Base-by-base conservation (phyloP, 1,139 yeast genomes). In the Pichia terricola region DNA sequence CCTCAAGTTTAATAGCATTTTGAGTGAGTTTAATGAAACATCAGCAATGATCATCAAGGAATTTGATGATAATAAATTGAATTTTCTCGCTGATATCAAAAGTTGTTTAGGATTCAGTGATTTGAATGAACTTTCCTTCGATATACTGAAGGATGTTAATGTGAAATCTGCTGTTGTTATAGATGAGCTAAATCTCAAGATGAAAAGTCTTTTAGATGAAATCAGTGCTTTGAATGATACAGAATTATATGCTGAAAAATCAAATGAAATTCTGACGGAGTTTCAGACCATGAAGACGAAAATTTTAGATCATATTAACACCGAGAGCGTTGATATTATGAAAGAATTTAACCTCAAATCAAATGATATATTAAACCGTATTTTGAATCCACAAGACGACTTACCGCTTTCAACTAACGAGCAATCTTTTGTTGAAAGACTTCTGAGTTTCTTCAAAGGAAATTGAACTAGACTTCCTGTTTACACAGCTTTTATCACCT, bases 291-390 rank as follows among this genome's bases (percentile, higher is more conserved):
- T 7, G 7, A 34, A 34, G 25, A 7, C 25, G n/a, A 7, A 34
- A 34, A 34, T 50, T n/a, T 11, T 42, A 9, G 26, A 40, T n/a
- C 53, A 48, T 11, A 46, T 53, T 26, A 40, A 42, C n/a, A 66
- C 55, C 25, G 68, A 63, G 48, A 68, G 72, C 2, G 48, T 55
- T 9, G 61, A 56, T 2, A 70, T 68, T 8, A 59, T 70, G 43
- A 56, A 55, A 22, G 73, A 67, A 50, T 72, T 70, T 5, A 55
- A 64, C 34, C 66, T 63, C 4, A 38, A 22, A n/a, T 27, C 38
- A 11, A 7, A 5, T 10, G 28, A 35, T 11, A 22, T 35, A n/a
- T n/a, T 35, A 25, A 35, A 26, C 26, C 26, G 11, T 2, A 11
- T 34, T n/a, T 22, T 16, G 11, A 34, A 34, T n/a, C 33, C 33